Conservation (phyloP, 169 alveolate genomes). For the Plasmodium gonderi region DNA sequence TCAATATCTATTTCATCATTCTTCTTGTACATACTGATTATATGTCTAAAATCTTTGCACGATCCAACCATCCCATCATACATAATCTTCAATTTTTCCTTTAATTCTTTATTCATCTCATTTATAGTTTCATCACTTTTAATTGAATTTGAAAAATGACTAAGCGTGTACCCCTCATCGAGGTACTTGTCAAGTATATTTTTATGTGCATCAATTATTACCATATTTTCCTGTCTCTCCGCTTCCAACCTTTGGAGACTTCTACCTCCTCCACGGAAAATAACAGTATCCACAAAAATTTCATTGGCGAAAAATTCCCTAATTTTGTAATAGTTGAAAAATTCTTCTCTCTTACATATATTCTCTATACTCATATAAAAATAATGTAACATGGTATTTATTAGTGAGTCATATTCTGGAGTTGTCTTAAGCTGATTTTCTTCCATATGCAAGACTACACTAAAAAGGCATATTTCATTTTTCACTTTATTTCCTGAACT, state of each 20-base stretch:
- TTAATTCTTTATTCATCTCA: constrained; percentile 11
- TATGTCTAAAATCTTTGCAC: constrained; percentile 10
- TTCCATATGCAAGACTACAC: constrained; percentile 8
- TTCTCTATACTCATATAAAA: constrained; percentile 7
- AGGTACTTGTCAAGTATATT: not conserved
- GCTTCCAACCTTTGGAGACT: not conserved
- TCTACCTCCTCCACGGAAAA: not conserved
- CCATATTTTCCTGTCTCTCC: not conserved
- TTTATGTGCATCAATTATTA: not conserved
- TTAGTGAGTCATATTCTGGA: constrained; percentile 26
- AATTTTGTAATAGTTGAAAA: constrained; percentile 1
- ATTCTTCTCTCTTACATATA: constrained; percentile 37
- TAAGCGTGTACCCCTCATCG: not conserved
- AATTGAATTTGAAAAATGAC: not conserved
- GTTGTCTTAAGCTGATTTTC: not conserved
- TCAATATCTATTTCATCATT: constrained; percentile 15
- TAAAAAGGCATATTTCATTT: constrained; percentile 32
- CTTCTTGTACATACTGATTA: constrained; percentile 10
- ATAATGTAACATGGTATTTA: constrained; percentile 4
- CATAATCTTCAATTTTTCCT: constrained; percentile 19
- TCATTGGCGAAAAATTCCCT: constrained; percentile 26
- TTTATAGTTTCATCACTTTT: not conserved
- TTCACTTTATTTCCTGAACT: not conserved
- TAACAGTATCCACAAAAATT: constrained; percentile 22
- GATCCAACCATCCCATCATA: constrained; percentile 22